Evolutionary conservation across 2,329 filamentous ascomycete species (phyloP).

Genomic region (Thermoascus crustaceus): DNA sequence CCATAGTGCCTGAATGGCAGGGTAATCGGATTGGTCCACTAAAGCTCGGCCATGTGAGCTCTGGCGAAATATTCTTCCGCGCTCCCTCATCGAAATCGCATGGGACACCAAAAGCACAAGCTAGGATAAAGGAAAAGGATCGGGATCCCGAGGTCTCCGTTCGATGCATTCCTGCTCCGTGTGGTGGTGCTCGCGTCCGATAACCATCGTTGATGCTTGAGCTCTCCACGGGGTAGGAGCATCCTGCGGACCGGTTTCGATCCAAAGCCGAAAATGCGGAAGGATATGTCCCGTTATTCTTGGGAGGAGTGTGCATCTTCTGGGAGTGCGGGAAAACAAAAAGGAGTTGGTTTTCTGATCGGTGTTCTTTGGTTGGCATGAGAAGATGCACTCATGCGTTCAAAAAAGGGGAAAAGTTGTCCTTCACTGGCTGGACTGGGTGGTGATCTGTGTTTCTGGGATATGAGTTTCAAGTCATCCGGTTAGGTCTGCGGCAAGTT

Average conservation of each 20-base stretch:
- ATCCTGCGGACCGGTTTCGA: conserved; percentile 2
- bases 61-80: conserved; percentile 17
- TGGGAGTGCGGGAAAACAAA: no score
- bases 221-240: conserved; percentile 20
- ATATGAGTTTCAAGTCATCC: no score
- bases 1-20: neutral
- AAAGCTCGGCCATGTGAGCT: conserved; percentile 25
- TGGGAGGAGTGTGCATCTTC: neutral
- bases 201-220: conserved; percentile 26
- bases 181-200: conserved; percentile 33
- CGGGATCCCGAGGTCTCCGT: neutral
- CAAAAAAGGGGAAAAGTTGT: no score
- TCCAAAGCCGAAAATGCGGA: neutral
- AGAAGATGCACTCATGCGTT: no score
- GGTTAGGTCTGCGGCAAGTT: no score
- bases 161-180: conserved; percentile 6
- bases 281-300: neutral
- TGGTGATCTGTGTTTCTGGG: no score
- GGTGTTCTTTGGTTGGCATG: no score
- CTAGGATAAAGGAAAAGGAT: neutral
- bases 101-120: neutral
- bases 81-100: neutral
- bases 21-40: conserved; percentile 33
- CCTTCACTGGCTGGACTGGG: no score
- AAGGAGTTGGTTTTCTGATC: no score